Conservation (phyloP, 805 yeast species). For the Grigorovia yakushimaensis region DNA sequence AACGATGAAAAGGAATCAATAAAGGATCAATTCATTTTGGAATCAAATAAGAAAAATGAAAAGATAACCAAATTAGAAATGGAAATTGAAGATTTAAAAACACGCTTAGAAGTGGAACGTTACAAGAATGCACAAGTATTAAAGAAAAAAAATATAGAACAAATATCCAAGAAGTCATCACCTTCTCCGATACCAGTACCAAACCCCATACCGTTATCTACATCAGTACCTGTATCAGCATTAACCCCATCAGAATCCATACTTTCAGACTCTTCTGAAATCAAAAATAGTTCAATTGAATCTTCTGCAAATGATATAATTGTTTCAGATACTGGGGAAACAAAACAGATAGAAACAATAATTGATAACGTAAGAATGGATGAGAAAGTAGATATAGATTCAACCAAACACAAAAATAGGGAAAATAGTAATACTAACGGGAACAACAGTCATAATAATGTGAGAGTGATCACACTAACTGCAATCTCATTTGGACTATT, state of each 20-base stretch:
- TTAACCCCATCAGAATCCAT: background rate
- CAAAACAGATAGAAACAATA: background rate
- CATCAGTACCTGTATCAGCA: background rate
- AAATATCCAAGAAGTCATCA: background rate
- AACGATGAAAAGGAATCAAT: conserved; percentile 11
- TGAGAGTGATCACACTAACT: background rate
- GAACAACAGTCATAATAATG: background rate
- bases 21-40: conserved; percentile 7
- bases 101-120: conserved; percentile 27
- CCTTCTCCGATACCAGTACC: background rate
- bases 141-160: conserved; percentile 6
- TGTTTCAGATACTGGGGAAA: background rate
- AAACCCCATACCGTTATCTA: background rate
- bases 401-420: background rate
- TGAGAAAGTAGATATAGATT: background rate
- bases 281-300: background rate
- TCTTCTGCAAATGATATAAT: background rate
- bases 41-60: conserved; percentile 9
- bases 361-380: background rate
- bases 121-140: conserved; percentile 20
- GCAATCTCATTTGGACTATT: conserved; percentile 8
- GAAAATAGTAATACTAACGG: background rate
- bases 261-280: background rate
- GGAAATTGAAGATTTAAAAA: conserved; percentile 25
- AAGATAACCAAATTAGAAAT: conserved; percentile 15